Base-by-base conservation (phyloP, 169 alveolate species). In the Cryptosporidium ubiquitum region DNA sequence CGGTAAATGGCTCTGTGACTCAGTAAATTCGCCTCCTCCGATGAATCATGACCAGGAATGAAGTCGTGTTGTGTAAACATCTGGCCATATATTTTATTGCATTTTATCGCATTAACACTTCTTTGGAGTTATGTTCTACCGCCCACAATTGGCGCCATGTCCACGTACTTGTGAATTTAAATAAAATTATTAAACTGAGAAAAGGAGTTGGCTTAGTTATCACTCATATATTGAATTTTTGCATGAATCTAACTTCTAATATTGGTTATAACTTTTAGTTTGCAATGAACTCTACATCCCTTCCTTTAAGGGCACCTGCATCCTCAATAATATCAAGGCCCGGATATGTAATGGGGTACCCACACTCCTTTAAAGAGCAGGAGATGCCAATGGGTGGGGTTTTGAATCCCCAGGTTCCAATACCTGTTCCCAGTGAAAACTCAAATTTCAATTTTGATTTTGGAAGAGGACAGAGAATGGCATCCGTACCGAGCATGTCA, bases 41-140 rank as follows among this genome's bases (percentile, higher is more conserved):
- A 60, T 1, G 89, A 79, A 23, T 79, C 89, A 79, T 79, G 89
- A 18, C 89, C 89, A 9, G 89, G 89, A 37, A 79, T 79, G 51
- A 79, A 79, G 68, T 79, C 89, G 68, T 79, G 89, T 64, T 79
- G 89, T 40, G 89, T 79, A 61, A 79, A 79, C 89, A 79, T 79
- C 26, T 29, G 51, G 49, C 55, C 60, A 61, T 40, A 1, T 26
- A 37, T 58, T 26, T 23, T 26, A 37, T 70, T 57, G 57, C 64
- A 70, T 44, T 33, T 70, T 29, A 16, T 37, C 55, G 55, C 55
- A 26, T 16, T 49, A 20, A 35, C 7, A 55, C 6, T 47, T 10
- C 0, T 49, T 49, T 10, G 44, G n/a, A 29, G 29, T 12, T 10
- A 20, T 37, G 51, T 57, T n/a, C 5, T 51, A 40, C 85, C 85